These are phyloP conservation scores for Saccharomycopsis vini DNA, from an alignment of 805 yeast species.

Conservation along the genomic window DNA sequence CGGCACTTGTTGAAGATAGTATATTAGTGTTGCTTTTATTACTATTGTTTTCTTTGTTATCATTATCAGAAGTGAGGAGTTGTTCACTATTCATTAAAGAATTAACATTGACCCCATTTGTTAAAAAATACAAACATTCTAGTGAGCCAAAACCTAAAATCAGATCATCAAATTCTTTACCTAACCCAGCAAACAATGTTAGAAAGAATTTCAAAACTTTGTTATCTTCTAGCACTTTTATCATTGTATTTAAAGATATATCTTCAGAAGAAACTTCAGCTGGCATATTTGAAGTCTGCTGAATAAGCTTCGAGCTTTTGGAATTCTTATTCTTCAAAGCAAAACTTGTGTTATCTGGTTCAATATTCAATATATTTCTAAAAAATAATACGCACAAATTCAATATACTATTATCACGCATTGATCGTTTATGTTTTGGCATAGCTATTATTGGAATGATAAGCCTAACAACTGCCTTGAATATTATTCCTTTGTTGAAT, in stretches of 20 bases:
- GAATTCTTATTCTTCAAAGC: slow-evolving; percentile 26
- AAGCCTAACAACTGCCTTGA: slow-evolving; percentile 62
- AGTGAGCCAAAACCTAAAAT: slow-evolving; percentile 53
- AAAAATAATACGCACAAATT: slow-evolving; percentile 65
- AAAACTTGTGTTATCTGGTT: slow-evolving; percentile 42
- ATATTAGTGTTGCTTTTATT: not conserved
- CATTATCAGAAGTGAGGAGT: not conserved
- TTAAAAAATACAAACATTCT: slow-evolving; percentile 59
- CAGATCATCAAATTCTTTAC: slow-evolving; percentile 51
- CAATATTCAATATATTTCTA: slow-evolving; percentile 71
- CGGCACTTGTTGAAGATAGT: no score
- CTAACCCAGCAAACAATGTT: slow-evolving; percentile 61
- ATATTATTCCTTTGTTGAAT: slow-evolving; percentile 48
- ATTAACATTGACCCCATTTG: slow-evolving; percentile 43
- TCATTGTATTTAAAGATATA: slow-evolving; percentile 50
- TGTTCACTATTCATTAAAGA: slow-evolving; percentile 19
- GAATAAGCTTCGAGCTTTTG: slow-evolving; percentile 24
- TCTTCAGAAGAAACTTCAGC: slow-evolving; percentile 54
- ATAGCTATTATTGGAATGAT: slow-evolving; percentile 52
- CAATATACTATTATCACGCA: slow-evolving; percentile 64
- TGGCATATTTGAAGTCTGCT: slow-evolving; percentile 38
- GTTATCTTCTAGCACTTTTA: slow-evolving; percentile 54
- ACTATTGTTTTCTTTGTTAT: not conserved
- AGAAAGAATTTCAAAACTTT: slow-evolving; percentile 64
- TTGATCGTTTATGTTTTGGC: slow-evolving; percentile 46